phyloP scores from a whole-genome alignment of 306 rosid species.

The Pyrus bretschneideri region DNA sequence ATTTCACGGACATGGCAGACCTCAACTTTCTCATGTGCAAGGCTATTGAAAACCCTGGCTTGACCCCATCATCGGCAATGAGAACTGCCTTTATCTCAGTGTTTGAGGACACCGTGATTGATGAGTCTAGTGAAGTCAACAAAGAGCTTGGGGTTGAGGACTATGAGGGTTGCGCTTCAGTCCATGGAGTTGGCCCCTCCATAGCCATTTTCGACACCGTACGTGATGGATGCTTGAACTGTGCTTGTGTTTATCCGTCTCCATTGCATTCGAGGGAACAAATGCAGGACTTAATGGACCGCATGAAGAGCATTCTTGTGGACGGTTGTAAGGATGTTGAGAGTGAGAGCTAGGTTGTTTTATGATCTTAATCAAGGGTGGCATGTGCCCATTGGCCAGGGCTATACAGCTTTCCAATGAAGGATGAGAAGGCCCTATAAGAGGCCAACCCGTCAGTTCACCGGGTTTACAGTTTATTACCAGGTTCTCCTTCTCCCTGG shows the following conservation, averaged over 20 bases:
- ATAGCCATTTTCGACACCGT: constrained; percentile 69
- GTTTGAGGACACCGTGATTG: constrained; percentile 65
- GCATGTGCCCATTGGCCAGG: neutral
- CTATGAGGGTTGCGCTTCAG: constrained; percentile 68
- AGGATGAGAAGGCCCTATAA: neutral
- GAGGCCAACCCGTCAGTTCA: neutral
- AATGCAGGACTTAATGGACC: constrained; percentile 50
- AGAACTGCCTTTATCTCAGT: constrained; percentile 78
- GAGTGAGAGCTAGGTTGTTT: constrained; percentile 14
- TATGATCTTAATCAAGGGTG: too few relatives aligned
- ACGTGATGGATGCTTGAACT: constrained; percentile 55
- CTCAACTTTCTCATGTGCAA: constrained; percentile 86
- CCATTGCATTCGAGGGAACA: constrained; percentile 87
- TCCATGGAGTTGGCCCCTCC: constrained; percentile 89
- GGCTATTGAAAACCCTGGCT: constrained; percentile 79
- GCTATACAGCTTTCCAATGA: neutral
- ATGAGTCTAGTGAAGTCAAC: constrained; percentile 25
- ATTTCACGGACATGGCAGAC: constrained; percentile 89
- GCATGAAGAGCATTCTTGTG: constrained; percentile 65
- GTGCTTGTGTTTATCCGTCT: constrained; percentile 61
- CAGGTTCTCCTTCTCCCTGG: neutral
- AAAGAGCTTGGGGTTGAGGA: constrained; percentile 60
- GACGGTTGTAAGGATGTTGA: constrained; percentile 28
- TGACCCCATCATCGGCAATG: constrained; percentile 66
- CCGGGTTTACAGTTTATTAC: neutral